Conservation (phyloP, 148 eudicot genomes). For the Gaultheria prostrata region DNA sequence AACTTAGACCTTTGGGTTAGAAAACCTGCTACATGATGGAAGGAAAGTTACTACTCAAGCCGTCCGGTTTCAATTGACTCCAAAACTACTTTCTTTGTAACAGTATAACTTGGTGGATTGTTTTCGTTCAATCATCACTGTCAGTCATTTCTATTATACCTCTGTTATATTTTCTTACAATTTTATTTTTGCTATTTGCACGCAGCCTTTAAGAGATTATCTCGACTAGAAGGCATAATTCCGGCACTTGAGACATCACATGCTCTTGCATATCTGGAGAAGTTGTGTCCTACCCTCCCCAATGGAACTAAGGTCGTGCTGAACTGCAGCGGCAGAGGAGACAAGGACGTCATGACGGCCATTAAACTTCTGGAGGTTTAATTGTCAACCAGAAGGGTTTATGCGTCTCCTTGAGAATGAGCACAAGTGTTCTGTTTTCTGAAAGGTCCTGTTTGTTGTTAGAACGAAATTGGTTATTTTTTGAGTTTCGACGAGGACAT, state of each 20-base stretch:
- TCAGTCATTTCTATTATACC: background rate
- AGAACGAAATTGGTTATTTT: background rate
- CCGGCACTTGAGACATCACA: slow-evolving; percentile 97
- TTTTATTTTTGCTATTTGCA: background rate
- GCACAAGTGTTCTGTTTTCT: background rate
- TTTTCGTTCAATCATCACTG: background rate
- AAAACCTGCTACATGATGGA: background rate
- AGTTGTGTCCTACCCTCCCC: slow-evolving; percentile 77
- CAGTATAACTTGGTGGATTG: background rate
- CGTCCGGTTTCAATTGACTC: background rate
- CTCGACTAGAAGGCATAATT: slow-evolving; percentile 83
- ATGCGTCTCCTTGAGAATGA: background rate
- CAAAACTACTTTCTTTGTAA: background rate
- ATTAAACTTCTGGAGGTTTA: slow-evolving; percentile 64
- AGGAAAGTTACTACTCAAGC: background rate
- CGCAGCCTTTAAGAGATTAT: slow-evolving; percentile 88
- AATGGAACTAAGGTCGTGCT: slow-evolving; percentile 79
- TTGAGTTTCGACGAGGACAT: slow-evolving; percentile 66
- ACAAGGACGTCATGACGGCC: slow-evolving; percentile 88
- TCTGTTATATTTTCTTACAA: background rate
- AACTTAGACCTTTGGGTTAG: background rate
- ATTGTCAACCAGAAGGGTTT: background rate
- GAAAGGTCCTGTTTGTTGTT: background rate
- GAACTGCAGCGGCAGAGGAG: slow-evolving; percentile 97
- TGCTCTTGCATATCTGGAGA: slow-evolving; percentile 88